A percentile compares a stretch with the other conserved stretches of the same genome.
phyloP scores from a whole-genome alignment of 345 rosid species.

The Mercurialis annua region DNA sequence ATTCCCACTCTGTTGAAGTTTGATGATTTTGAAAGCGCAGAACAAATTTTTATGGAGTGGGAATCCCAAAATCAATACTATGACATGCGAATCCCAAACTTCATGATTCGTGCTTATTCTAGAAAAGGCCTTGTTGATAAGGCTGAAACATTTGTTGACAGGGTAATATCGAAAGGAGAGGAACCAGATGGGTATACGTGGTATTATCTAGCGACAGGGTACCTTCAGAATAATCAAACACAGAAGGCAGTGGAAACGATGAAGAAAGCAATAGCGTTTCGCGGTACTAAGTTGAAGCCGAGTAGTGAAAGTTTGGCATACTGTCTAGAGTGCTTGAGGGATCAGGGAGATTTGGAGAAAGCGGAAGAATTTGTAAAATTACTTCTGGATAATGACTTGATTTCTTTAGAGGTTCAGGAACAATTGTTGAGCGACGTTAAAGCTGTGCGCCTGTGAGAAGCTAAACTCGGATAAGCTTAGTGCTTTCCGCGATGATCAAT shows the following conservation, averaged over 20 bases:
- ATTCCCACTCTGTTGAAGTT: constrained; percentile 32
- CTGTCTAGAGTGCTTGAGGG: constrained; percentile 30
- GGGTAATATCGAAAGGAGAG: constrained; percentile 21
- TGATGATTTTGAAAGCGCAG: constrained; percentile 42
- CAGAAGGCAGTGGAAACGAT: constrained; percentile 27
- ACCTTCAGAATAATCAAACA: constrained; percentile 20
- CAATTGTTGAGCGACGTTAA: constrained; percentile 20
- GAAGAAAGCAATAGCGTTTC: constrained; percentile 29
- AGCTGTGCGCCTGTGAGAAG: no score
- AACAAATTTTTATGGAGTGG: constrained; percentile 42
- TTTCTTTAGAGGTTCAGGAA: constrained; percentile 18
- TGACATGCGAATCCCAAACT: constrained; percentile 31
- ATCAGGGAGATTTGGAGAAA: constrained; percentile 18
- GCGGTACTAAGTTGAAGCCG: constrained; percentile 19
- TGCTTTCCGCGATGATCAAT: not conserved
- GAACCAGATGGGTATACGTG: constrained; percentile 25
- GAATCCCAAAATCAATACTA: constrained; percentile 10
- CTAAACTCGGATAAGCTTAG: not conserved
- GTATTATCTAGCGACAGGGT: constrained; percentile 27
- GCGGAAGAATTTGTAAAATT: constrained; percentile 24
- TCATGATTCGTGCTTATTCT: constrained; percentile 27
- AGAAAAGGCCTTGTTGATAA: constrained; percentile 32
- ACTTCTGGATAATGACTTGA: constrained; percentile 16
- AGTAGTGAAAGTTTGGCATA: constrained; percentile 14
- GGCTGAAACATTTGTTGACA: constrained; percentile 25